phyloP scores from a whole-genome alignment of 2,329 filamentous ascomycete genomes.

The Scopulariopsis brevicaulis region DNA sequence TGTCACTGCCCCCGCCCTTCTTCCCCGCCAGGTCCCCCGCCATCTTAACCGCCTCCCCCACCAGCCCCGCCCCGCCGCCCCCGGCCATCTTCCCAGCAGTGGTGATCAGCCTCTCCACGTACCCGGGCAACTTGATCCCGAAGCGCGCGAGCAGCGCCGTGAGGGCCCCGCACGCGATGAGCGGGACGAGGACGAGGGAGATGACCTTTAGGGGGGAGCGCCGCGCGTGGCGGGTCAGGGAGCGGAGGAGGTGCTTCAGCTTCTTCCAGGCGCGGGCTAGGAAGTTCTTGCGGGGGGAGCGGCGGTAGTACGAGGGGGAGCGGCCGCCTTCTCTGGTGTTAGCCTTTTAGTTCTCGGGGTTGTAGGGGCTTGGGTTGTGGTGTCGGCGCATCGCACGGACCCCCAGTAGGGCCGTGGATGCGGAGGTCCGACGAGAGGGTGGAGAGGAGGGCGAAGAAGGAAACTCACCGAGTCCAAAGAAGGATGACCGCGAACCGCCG shows the following conservation, averaged over 20 bases:
- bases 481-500: slow-evolving; percentile 29
- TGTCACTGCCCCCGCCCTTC: neutral
- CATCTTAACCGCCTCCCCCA: slow-evolving; percentile 44
- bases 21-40: slow-evolving; percentile 14
- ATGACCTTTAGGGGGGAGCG: slow-evolving; percentile 81
- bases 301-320: slow-evolving; percentile 61
- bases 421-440: neutral
- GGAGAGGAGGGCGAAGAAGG: neutral
- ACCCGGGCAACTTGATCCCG: slow-evolving; percentile 62
- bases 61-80: slow-evolving; percentile 35
- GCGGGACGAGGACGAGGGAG: slow-evolving; percentile 74
- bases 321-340: slow-evolving; percentile 10
- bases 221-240: slow-evolving; percentile 72
- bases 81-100: slow-evolving; percentile 35
- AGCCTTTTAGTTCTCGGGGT: neutral
- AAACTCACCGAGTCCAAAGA: slow-evolving; percentile 30
- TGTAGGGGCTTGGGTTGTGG: neutral
- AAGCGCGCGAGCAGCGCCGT: slow-evolving; percentile 68
- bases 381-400: neutral
- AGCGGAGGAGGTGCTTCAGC: slow-evolving; percentile 67
- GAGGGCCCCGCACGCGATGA: slow-evolving; percentile 74
- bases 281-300: slow-evolving; percentile 72
- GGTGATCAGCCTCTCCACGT: slow-evolving; percentile 47
- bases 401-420: neutral
- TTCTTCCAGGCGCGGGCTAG: slow-evolving; percentile 61